Evolutionary conservation across 345 rosid genomes (phyloP).

Genomic region (Citrus glauca): DNA sequence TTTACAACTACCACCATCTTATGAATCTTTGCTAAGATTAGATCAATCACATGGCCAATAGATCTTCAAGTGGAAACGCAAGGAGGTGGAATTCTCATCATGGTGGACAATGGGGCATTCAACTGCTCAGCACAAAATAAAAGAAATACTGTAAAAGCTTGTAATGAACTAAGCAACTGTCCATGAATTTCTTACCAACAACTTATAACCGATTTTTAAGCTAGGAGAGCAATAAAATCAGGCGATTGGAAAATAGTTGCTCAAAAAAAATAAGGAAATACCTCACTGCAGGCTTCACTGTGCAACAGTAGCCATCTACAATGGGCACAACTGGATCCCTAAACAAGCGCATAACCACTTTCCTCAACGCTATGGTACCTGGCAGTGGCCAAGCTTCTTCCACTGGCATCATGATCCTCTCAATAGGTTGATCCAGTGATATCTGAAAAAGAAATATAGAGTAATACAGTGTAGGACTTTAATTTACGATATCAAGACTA

Average conservation of each 20-base stretch:
- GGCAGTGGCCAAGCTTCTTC: constrained; percentile 54
- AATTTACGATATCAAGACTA: not conserved
- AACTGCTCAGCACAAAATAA: constrained; percentile 37
- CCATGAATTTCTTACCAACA: not conserved
- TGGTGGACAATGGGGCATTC: constrained; percentile 44
- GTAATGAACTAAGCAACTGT: not conserved
- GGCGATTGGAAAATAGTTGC: not conserved
- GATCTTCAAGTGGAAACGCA: constrained; percentile 55
- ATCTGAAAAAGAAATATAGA: constrained; percentile 30
- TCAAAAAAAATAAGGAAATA: constrained; percentile 12
- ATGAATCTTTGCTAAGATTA: constrained; percentile 54
- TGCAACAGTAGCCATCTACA: constrained; percentile 61
- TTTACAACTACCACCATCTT: constrained; percentile 61
- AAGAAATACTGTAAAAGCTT: not conserved
- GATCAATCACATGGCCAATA: constrained; percentile 50
- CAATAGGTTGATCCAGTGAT: constrained; percentile 52
- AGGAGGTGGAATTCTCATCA: constrained; percentile 78
- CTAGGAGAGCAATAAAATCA: not conserved
- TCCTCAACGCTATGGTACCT: constrained; percentile 41
- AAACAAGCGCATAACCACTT: constrained; percentile 60
- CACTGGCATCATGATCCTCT: constrained; percentile 53
- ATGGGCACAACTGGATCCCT: constrained; percentile 59
- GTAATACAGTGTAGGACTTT: not conserved
- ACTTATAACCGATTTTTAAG: not conserved
- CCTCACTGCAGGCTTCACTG: constrained; percentile 68